Evolutionary conservation across 225 moss, liverwort and hornwort genomes (phyloP).

Genomic region (Pleurozium schreberi): DNA sequence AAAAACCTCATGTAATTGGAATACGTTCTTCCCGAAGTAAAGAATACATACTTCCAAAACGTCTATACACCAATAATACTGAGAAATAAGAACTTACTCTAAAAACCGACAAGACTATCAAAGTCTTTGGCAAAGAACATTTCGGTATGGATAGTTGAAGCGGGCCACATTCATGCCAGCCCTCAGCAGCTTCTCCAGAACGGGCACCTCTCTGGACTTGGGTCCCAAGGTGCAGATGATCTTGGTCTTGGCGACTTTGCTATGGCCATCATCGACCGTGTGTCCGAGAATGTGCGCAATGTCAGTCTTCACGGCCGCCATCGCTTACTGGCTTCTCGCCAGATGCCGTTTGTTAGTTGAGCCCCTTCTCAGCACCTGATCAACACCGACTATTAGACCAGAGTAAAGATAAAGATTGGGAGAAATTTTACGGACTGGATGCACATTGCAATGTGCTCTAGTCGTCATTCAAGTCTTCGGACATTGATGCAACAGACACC

Average conservation of each 20-base stretch:
- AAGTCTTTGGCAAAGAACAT: neutral
- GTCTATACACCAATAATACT: neutral
- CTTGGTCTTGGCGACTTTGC: slow-evolving; percentile 58
- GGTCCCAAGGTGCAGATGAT: slow-evolving; percentile 86
- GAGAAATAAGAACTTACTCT: neutral
- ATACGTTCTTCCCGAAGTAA: neutral
- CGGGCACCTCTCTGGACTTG: slow-evolving; percentile 66
- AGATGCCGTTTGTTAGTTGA: neutral
- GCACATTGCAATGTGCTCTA: neutral
- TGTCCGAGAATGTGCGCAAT: slow-evolving; percentile 20
- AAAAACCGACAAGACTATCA: neutral
- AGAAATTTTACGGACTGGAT: neutral
- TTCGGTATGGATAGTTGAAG: slow-evolving; percentile 27
- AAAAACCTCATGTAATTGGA: neutral
- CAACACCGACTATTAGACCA: neutral
- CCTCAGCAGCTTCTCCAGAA: slow-evolving; percentile 64
- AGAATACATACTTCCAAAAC: neutral
- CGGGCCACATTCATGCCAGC: slow-evolving; percentile 90
- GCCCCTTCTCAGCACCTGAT: neutral
- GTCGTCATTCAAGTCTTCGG: neutral
- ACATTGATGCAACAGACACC: neutral
- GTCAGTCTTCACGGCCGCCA: slow-evolving; percentile 16
- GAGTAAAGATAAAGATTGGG: neutral
- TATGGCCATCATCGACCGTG: slow-evolving; percentile 3
- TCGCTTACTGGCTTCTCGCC: neutral